Base-by-base conservation (phyloP, 257 asterid genomes). In the Anisodus acutangulus region DNA sequence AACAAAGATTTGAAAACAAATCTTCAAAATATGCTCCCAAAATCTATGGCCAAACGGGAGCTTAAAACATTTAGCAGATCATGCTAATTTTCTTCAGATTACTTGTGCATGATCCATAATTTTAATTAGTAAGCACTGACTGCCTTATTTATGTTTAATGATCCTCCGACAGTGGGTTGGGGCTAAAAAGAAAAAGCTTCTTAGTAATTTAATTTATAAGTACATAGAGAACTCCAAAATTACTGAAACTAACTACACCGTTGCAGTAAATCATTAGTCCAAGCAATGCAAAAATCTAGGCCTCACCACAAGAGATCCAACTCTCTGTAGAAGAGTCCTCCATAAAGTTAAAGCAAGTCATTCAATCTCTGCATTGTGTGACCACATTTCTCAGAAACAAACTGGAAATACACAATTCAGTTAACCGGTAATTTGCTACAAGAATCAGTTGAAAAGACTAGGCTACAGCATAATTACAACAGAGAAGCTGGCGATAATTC, bases 391-490 rank as follows among this genome's bases (percentile, higher is more conserved):
- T 53, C 41, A 9, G 45, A 53, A 9, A 13, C 64, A 15, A 26
- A 53, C 16, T 53, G 49, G 31, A 15, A 78, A 78, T 26, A 78
- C 82, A 31, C 10, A 26, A 53, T 26, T 13, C 15, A 78, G 9
- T 78, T 76, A 26, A 12, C 4, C 4, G 0, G 26, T 17, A 51
- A 54, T 7, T 78, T 26, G 31, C 16, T 78, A 53, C 19, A 78
- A 53, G 16, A 53, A 15, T 31, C 66, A 78, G 49, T 76, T 51
- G 26, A 51, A 78, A 78, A 5, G 19, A 74, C 80, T 13, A 53
- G 31, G 59, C 66, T 76, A 78, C 82, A 78, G 66, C 82, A 78
- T 78, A 78, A 78, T 78, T 78, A 78, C 82, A 78, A 78, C 47
- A 53, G 49, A 78, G 47, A 78, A 78, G 45, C 82, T 53, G 49